Conservation (phyloP, 2,329 filamentous ascomycete species). For the Arthroderma uncinatum region DNA sequence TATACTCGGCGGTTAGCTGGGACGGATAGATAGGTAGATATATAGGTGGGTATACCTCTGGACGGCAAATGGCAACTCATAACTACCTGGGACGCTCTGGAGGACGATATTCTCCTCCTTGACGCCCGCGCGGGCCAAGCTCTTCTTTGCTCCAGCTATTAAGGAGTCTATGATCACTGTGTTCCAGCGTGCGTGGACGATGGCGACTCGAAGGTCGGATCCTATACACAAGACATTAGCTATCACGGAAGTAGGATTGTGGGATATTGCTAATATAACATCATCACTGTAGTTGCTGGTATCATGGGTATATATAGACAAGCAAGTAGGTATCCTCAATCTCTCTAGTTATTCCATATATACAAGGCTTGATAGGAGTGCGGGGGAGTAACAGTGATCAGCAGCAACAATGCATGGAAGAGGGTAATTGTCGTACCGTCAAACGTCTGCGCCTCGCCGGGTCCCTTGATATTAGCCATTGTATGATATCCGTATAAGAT, state of each 20-base stretch:
- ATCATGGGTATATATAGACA: too few species aligned
- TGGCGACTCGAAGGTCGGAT: conserved; percentile 72
- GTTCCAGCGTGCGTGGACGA: conserved; percentile 96
- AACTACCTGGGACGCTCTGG: conserved; percentile 83
- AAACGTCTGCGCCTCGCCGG: conserved; percentile 46
- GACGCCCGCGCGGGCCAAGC: conserved; percentile 68
- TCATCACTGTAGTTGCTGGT: too few species aligned
- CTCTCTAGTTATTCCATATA: too few species aligned
- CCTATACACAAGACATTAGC: neutral
- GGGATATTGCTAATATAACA: too few species aligned
- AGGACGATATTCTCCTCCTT: conserved; percentile 77
- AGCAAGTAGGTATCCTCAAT: too few species aligned
- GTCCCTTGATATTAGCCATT: conserved; percentile 51
- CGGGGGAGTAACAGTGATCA: neutral
- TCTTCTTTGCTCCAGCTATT: conserved; percentile 66
- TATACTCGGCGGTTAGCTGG: conserved; percentile 27
- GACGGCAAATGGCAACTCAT: conserved; percentile 85
- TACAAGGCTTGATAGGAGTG: too few species aligned
- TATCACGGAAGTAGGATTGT: too few species aligned
- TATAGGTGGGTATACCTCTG: conserved; percentile 51
- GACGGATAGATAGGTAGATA: neutral
- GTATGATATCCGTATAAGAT: conserved; percentile 15
- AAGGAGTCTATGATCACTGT: conserved; percentile 74
- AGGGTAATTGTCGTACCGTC: conserved; percentile 39
- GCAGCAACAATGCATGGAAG: neutral